Evolutionary conservation across 2,329 filamentous ascomycete species (phyloP), one percentile per base, ranked within the genome.

Genomic region (Alternaria brassicicola): DNA sequence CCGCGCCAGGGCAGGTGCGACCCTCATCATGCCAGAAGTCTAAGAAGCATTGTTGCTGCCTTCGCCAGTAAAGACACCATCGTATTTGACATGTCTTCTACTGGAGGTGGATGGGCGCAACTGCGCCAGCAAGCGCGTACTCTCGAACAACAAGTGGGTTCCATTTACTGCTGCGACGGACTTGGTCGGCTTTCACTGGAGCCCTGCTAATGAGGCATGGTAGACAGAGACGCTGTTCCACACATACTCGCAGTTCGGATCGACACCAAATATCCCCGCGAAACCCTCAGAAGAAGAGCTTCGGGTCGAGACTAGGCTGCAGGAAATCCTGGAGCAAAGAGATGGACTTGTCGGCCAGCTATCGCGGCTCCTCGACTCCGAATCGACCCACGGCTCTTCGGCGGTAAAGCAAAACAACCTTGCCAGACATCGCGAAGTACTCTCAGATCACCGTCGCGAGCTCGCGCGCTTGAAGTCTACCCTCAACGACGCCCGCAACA

Each of bases 371-470:
- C 90, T 98, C 68, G 94, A 98, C 81, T 96, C 93, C 55, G 94
- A 98, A 84, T 88, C 93, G 21, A 85, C 89, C 55, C 86, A 96
- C 59, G 92, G 91, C 49, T 89, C 93, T 42, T 98, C 94, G 35
- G 93, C 93, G 55, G 86, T 97, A n/a, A 98, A 98, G 80, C 93
- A 97, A 73, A 97, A 94, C 81, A 97, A 98, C 76, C 88, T 99
- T 35, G 85, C 91, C 58, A 89, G 96, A 28, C 92, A 98, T 69
- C 91, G 92, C 66, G 93, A 97, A 81, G 90, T 97, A 76, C 88
- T 98, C 15, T 82, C 87, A 35, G 91, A 96, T 75, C 94, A 99
- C 81, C 88, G 89, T 61, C 89, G 89, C 64, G 94, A 98, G 78
- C 86, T 97, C 35, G 78, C 83, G 4, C 90, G 93, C 9, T 84